These are phyloP conservation scores for Talaromyces sp. DNA, from an alignment of 2,329 filamentous ascomycete genomes.

Conservation along the genomic window DNA sequence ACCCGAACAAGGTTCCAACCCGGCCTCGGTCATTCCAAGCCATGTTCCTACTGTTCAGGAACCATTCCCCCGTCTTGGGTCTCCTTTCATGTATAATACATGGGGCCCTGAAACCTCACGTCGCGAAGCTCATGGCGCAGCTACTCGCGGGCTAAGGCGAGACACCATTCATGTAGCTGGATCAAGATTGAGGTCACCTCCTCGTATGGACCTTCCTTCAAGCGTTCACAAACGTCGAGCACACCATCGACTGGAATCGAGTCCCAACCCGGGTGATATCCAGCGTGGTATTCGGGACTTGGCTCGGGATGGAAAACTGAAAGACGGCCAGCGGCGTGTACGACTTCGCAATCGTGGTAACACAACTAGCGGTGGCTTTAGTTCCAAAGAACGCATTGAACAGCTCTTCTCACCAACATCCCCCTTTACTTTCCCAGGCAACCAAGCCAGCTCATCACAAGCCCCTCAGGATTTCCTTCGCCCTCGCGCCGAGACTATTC, in stretches of 20 bases:
- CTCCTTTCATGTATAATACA: conserved; percentile 51
- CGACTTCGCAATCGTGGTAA: conserved; percentile 62
- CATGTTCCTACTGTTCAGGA: conserved; percentile 22
- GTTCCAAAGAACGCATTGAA: conserved; percentile 52
- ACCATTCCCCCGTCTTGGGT: conserved; percentile 46
- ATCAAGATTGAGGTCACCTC: conserved; percentile 50
- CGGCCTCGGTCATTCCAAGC: background rate
- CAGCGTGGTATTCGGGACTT: conserved; percentile 38
- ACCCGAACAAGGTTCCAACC: conserved; percentile 15
- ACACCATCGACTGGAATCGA: conserved; percentile 52
- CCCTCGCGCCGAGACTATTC: conserved; percentile 41
- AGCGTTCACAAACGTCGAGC: conserved; percentile 60
- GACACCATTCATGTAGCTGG: conserved; percentile 48
- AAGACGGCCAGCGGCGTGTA: conserved; percentile 56
- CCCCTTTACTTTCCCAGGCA: conserved; percentile 19
- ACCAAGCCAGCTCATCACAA: conserved; percentile 42
- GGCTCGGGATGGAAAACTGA: conserved; percentile 36
- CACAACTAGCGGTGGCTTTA: conserved; percentile 56
- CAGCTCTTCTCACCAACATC: conserved; percentile 49
- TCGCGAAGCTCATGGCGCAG: conserved; percentile 28
- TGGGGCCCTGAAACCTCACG: conserved; percentile 48
- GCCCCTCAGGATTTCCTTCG: conserved; percentile 32
- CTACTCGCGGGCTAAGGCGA: conserved; percentile 35
- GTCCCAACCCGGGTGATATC: conserved; percentile 42
- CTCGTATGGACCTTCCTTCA: conserved; percentile 56